Evolutionary conservation across 2,329 filamentous ascomycete genomes (phyloP).

Genomic region (Aquanectria penicillioides): DNA sequence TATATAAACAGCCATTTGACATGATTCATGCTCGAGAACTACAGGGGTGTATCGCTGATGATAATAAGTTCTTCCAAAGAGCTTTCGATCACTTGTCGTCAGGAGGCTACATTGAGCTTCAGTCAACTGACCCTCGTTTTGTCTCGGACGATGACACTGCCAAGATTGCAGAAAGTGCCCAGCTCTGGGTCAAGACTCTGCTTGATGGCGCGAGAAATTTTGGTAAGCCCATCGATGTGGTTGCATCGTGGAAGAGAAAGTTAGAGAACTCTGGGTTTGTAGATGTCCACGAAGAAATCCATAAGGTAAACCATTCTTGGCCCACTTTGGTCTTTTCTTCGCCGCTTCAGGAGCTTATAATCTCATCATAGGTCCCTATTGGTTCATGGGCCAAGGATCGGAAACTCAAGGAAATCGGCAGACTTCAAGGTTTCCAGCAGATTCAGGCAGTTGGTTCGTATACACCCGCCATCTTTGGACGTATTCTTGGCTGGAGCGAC

Average conservation of each 20-base stretch:
- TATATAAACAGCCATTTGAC: neutral
- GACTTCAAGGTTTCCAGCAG: conserved; percentile 27
- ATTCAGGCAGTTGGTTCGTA: conserved; percentile 29
- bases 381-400: conserved; percentile 21
- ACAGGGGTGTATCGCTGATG: neutral
- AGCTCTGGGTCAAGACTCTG: neutral
- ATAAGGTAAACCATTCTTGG: neutral
- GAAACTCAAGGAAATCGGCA: conserved; percentile 29
- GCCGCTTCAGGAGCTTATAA: neutral
- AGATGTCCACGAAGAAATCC: conserved; percentile 10
- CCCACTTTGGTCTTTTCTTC: too few relatives aligned
- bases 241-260: neutral
- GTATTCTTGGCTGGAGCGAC: conserved; percentile 30
- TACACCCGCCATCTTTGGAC: conserved; percentile 29
- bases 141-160: neutral
- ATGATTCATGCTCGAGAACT: conserved; percentile 1
- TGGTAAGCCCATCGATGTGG: neutral
- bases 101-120: neutral
- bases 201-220: neutral
- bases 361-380: conserved; percentile 13
- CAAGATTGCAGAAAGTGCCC: neutral
- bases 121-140: neutral
- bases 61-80: neutral
- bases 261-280: conserved; percentile 2
- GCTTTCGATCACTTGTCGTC: neutral